Evolutionary conservation across 352 stramenopile genomes (phyloP).

Genomic region (Elongisporangium anandrum): DNA sequence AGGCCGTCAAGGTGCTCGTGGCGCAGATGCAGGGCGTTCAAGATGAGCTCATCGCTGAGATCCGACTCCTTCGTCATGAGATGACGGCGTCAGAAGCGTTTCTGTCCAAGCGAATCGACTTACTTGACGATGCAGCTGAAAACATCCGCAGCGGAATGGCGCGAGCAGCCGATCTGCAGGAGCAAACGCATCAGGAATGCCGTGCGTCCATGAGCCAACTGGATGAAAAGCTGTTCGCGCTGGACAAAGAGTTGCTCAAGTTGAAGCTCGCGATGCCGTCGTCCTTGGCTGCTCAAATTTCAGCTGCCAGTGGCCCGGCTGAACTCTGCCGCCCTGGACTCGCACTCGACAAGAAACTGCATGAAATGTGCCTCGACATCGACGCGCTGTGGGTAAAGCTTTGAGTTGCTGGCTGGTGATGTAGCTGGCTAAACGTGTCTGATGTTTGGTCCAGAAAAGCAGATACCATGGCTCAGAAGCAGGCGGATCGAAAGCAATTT

Average conservation of each 20-base stretch:
- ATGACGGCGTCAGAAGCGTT: slow-evolving; percentile 34
- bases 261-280: slow-evolving; percentile 52
- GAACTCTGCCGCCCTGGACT: slow-evolving; percentile 15
- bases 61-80: slow-evolving; percentile 47
- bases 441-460: slow-evolving; percentile 20
- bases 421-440: not conserved
- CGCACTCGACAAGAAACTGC: slow-evolving; percentile 26
- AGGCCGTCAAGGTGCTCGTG: slow-evolving; percentile 43
- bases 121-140: slow-evolving; percentile 36
- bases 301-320: slow-evolving; percentile 7
- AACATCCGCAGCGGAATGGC: slow-evolving; percentile 30
- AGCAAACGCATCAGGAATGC: slow-evolving; percentile 16
- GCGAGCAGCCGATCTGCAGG: slow-evolving; percentile 25
- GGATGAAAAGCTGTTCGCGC: slow-evolving; percentile 50
- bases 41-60: slow-evolving; percentile 31
- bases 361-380: slow-evolving; percentile 32
- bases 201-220: slow-evolving; percentile 25
- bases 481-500: slow-evolving; percentile 55
- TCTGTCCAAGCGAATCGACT: slow-evolving; percentile 29
- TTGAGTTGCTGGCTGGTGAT: slow-evolving; percentile 6
- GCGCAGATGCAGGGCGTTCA: slow-evolving; percentile 39
- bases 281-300: slow-evolving; percentile 30
- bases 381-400: slow-evolving; percentile 20
- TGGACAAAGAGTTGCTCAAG: slow-evolving; percentile 70
- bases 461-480: slow-evolving; percentile 30